A percentile compares a stretch with the other conserved stretches of the same genome.
Evolutionary conservation across 768 basidiomycete species (phyloP).

Genomic region (Lactarius trivialis): DNA sequence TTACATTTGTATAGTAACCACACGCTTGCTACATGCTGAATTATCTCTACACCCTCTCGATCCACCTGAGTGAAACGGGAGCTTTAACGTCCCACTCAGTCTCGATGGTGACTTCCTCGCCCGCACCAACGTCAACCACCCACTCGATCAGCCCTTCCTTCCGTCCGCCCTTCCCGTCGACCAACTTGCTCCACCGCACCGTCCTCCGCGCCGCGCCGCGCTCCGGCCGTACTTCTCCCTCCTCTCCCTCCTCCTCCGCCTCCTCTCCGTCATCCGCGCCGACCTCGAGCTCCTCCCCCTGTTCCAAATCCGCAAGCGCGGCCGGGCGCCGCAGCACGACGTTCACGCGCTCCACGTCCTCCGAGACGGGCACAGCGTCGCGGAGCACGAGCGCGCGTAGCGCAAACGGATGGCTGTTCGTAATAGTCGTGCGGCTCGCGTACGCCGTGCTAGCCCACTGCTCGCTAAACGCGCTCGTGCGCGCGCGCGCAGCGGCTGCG

Average conservation of each 20-base stretch:
- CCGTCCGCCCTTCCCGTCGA: constrained; percentile 42
- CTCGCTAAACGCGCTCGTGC: constrained; percentile 35
- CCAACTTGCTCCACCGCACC: constrained; percentile 34
- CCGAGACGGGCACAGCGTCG: constrained; percentile 39
- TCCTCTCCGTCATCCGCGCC: neutral
- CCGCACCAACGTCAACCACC: constrained; percentile 40
- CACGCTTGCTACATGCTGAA: neutral
- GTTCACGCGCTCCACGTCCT: constrained; percentile 35
- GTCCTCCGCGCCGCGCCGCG: neutral
- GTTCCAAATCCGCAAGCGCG: constrained; percentile 41
- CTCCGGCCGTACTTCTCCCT: neutral
- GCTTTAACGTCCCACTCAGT: constrained; percentile 50
- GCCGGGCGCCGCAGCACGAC: constrained; percentile 43
- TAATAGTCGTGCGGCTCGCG: constrained; percentile 35
- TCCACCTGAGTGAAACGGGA: constrained; percentile 30
- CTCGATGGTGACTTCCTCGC: constrained; percentile 38
- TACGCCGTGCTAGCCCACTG: constrained; percentile 39
- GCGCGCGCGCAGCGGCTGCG: constrained; percentile 29
- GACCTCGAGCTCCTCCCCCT: constrained; percentile 34
- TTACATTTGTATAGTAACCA: constrained; percentile 5
- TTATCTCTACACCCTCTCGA: constrained; percentile 16
- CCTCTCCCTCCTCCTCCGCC: constrained; percentile 22
- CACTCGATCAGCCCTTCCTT: constrained; percentile 55
- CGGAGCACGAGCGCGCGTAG: constrained; percentile 41
- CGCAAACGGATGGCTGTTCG: constrained; percentile 42